These are phyloP conservation scores for Fusarium compactum DNA, from an alignment of 2,329 filamentous ascomycete species.

Conservation along the genomic window DNA sequence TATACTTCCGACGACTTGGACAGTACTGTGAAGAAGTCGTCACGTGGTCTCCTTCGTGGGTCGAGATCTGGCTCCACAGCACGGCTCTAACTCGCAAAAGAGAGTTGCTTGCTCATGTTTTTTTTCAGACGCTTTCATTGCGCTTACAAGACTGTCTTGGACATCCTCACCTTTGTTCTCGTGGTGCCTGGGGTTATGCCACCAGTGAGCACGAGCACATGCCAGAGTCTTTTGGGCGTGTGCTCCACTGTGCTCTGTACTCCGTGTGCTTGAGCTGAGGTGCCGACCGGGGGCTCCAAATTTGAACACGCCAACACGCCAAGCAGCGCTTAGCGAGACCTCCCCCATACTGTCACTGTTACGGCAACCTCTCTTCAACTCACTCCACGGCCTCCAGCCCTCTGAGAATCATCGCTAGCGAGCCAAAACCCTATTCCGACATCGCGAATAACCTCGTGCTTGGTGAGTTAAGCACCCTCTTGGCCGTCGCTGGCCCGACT, in stretches of 20 bases:
- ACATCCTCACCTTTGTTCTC: conserved; percentile 23
- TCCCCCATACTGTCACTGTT: conserved; percentile 45
- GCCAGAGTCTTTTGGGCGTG: conserved; percentile 48
- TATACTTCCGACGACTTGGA: not conserved
- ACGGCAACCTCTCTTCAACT: conserved; percentile 49
- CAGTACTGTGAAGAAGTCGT: conserved; percentile 48
- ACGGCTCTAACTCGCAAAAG: conserved; percentile 38
- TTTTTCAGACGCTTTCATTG: conserved; percentile 27
- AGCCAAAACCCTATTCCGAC: conserved; percentile 40
- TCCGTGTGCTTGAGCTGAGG: conserved; percentile 40
- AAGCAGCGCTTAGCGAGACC: conserved; percentile 52
- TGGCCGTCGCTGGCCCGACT: conserved; percentile 36
- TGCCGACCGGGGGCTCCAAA: conserved; percentile 44
- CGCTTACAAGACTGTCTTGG: conserved; percentile 21
- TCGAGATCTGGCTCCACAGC: conserved; percentile 44
- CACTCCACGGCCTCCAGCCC: conserved; percentile 40
- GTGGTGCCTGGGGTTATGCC: conserved; percentile 38
- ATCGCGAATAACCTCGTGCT: conserved; percentile 45
- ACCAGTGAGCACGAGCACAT: conserved; percentile 50
- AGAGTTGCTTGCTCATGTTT: conserved; percentile 42
- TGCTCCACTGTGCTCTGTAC: conserved; percentile 48
- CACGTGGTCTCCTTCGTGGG: conserved; percentile 54
- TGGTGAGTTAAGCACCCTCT: conserved; percentile 43
- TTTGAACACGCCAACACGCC: conserved; percentile 50
- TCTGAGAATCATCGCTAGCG: conserved; percentile 42